phyloP scores from a whole-genome alignment of 768 basidiomycete genomes.

The Aureoboletus auriporus region DNA sequence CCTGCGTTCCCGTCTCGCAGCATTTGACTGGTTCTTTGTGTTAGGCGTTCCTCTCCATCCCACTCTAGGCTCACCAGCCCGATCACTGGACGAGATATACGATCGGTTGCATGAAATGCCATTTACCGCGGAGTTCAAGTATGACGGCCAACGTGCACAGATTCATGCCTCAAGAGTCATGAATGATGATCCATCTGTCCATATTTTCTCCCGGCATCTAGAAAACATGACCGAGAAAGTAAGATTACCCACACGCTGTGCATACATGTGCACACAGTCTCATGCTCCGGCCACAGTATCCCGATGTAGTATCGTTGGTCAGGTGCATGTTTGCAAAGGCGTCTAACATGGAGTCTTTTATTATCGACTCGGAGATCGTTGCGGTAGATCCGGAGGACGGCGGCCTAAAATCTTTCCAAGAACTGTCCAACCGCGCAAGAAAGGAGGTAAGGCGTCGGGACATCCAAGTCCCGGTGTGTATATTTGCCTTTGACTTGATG shows the following conservation, averaged over 20 bases:
- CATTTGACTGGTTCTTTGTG: conserved; percentile 12
- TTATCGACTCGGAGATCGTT: conserved; percentile 85
- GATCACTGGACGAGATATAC: conserved; percentile 84
- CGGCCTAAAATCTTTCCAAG: conserved; percentile 76
- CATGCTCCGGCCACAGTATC: conserved; percentile 52
- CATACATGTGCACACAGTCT: conserved; percentile 2
- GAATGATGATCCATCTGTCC: conserved; percentile 36
- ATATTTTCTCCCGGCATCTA: conserved; percentile 83
- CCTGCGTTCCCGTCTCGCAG: conserved; percentile 2
- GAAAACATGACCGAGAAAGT: conserved; percentile 93
- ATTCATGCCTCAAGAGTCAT: conserved; percentile 50
- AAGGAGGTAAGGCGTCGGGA: conserved; percentile 77
- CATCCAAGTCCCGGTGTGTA: conserved; percentile 74
- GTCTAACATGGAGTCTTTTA: conserved; percentile 53
- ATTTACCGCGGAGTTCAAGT: conserved; percentile 88
- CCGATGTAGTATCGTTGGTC: conserved; percentile 67
- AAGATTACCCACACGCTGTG: conserved; percentile 8
- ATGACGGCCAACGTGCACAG: conserved; percentile 85
- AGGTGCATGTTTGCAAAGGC: conserved; percentile 43
- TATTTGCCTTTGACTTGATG: conserved; percentile 90
- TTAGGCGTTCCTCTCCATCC: conserved; percentile 79
- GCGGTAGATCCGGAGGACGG: conserved; percentile 68
- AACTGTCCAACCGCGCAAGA: conserved; percentile 77
- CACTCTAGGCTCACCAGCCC: conserved; percentile 81
- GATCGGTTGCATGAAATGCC: conserved; percentile 57